These are phyloP conservation scores for Hondaea fermentalgiana DNA, from an alignment of 108 stramenopile genomes.

Conservation along the genomic window DNA sequence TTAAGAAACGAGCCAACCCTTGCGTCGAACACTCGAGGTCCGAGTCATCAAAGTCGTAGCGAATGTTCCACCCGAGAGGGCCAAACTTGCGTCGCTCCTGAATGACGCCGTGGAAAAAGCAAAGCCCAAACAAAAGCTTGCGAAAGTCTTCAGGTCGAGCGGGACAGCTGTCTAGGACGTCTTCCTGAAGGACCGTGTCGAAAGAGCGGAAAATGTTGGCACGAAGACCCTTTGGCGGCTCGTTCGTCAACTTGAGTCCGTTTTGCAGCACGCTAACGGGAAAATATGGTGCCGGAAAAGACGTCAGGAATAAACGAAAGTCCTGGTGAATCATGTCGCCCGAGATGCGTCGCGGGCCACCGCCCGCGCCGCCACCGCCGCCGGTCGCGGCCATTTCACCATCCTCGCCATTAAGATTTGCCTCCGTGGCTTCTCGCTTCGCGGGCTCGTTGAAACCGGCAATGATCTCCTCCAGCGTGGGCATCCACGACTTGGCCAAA, in stretches of 20 bases:
- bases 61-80: constrained; percentile 59
- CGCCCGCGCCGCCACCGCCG: background rate
- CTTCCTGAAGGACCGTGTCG: constrained; percentile 29
- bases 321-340: constrained; percentile 36
- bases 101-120: constrained; percentile 59
- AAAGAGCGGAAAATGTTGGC: constrained; percentile 39
- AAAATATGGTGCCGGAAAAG: constrained; percentile 50
- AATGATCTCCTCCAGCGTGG: constrained; percentile 43
- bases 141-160: constrained; percentile 34
- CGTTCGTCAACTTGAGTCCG: constrained; percentile 47
- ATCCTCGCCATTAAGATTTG: too few relatives aligned
- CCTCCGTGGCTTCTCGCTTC: background rate
- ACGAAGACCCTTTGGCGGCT: constrained; percentile 41
- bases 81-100: constrained; percentile 59
- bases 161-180: constrained; percentile 35
- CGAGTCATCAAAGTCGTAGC: constrained; percentile 60
- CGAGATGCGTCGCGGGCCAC: constrained; percentile 5
- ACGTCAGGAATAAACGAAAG: constrained; percentile 55
- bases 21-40: constrained; percentile 50
- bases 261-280: constrained; percentile 50
- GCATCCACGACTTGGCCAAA: constrained; percentile 58
- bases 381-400: too few relatives aligned
- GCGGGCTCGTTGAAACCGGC: constrained; percentile 34
- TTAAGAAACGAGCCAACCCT: constrained; percentile 38
- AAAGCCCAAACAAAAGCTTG: constrained; percentile 39